A percentile compares a stretch with the other conserved stretches of the same genome.
Evolutionary conservation across 768 basidiomycete species (phyloP).

Genomic region (Thelephora ganbajun): DNA sequence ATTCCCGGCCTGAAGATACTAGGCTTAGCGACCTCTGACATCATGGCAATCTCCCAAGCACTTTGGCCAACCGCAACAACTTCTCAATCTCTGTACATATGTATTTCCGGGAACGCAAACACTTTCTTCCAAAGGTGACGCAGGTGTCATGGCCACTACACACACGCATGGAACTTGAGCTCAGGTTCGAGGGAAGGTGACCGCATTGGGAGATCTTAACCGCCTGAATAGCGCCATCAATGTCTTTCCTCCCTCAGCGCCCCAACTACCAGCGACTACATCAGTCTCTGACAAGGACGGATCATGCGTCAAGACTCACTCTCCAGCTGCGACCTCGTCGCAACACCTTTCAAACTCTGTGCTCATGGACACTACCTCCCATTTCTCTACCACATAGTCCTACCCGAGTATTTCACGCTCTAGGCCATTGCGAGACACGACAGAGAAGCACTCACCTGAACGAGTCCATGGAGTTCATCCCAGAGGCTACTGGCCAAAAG

Average conservation of each 20-base stretch:
- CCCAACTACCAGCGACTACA: slow-evolving; percentile 35
- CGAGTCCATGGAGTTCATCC: slow-evolving; percentile 46
- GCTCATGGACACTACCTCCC: slow-evolving; percentile 53
- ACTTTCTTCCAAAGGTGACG: no score
- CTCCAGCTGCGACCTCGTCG: slow-evolving; percentile 58
- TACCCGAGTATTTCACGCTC: background rate
- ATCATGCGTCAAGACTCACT: slow-evolving; percentile 28
- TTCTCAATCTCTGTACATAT: no score
- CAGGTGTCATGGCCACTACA: no score
- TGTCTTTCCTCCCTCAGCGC: slow-evolving; percentile 54
- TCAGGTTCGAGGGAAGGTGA: slow-evolving; percentile 10
- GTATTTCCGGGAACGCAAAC: no score
- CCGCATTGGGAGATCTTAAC: slow-evolving; percentile 39
- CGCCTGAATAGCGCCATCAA: slow-evolving; percentile 54
- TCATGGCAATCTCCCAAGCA: no score
- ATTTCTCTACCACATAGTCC: slow-evolving; percentile 69
- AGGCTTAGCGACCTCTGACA: no score
- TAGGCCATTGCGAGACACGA: slow-evolving; percentile 5
- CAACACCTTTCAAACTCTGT: slow-evolving; percentile 59
- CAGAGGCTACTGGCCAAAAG: slow-evolving; percentile 55
- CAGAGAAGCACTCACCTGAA: slow-evolving; percentile 34
- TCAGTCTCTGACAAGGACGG: background rate
- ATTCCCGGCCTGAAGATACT: no score
- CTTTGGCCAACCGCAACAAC: no score
- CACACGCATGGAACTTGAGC: background rate